Conservation (phyloP, 2,329 filamentous ascomycete species). For the Fusarium brevicatenulatum region DNA sequence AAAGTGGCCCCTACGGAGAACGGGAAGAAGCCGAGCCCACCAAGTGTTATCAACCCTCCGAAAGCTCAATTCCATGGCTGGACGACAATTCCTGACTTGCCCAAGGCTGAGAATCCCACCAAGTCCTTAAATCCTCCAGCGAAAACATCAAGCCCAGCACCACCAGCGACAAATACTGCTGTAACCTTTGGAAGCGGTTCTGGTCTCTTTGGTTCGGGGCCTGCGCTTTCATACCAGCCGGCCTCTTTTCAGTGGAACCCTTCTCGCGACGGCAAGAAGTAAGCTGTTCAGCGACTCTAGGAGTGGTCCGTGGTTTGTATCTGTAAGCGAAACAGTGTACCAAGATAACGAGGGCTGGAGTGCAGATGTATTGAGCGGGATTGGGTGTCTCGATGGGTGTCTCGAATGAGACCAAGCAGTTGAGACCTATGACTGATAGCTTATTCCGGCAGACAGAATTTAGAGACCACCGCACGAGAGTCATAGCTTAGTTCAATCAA, state of each 20-base stretch:
- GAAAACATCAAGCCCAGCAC: background rate
- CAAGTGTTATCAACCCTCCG: background rate
- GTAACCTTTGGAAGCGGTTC: background rate
- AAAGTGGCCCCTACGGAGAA: too few relatives aligned
- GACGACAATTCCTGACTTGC: background rate
- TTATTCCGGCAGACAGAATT: too few relatives aligned
- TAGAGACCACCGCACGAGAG: background rate
- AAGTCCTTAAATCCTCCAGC: background rate
- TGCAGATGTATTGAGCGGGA: background rate
- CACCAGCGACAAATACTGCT: background rate
- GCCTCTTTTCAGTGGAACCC: background rate
- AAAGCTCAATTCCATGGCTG: background rate
- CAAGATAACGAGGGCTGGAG: fast-evolving
- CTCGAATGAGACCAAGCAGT: background rate
- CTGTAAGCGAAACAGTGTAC: background rate
- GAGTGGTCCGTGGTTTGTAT: fast-evolving
- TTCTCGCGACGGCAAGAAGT: background rate
- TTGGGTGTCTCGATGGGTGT: too few relatives aligned
- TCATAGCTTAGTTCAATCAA: background rate
- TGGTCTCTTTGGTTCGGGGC: background rate
- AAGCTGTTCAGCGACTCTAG: too few relatives aligned
- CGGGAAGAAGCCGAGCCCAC: background rate
- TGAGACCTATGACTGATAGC: too few relatives aligned
- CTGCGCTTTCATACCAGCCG: background rate
- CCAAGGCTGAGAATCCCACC: background rate